These are phyloP conservation scores for Ophiostoma novo-ulmi DNA, from an alignment of 2,329 filamentous ascomycete species.

Conservation along the genomic window DNA sequence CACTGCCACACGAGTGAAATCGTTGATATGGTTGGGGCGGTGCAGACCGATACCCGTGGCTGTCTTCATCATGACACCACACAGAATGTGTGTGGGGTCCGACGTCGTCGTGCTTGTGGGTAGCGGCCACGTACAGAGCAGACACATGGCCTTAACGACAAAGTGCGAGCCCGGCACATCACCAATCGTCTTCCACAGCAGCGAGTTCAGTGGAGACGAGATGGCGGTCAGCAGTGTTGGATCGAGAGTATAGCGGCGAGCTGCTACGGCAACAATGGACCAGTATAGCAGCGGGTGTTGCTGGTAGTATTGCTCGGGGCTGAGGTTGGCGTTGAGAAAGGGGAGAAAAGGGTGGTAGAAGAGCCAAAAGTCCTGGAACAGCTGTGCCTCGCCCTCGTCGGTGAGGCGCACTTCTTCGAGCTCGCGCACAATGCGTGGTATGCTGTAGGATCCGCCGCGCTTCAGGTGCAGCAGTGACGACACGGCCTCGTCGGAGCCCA, in stretches of 20 bases:
- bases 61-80: slow-evolving; percentile 81
- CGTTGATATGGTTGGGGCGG: slow-evolving; percentile 73
- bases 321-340: slow-evolving; percentile 61
- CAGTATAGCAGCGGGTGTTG: slow-evolving; percentile 81
- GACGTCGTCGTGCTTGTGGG: slow-evolving; percentile 75
- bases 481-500: slow-evolving; percentile 65
- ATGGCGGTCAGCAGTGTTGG: slow-evolving; percentile 62
- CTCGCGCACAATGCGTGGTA: slow-evolving; percentile 56
- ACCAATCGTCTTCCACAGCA: slow-evolving; percentile 72
- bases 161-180: slow-evolving; percentile 74
- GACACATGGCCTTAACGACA: slow-evolving; percentile 73
- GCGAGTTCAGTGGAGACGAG: slow-evolving; percentile 61
- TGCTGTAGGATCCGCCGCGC: slow-evolving; percentile 57
- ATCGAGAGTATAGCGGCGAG: slow-evolving; percentile 62
- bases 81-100: slow-evolving; percentile 75
- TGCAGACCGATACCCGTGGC: slow-evolving; percentile 80
- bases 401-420: slow-evolving; percentile 60
- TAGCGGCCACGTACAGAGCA: slow-evolving; percentile 76
- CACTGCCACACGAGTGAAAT: slow-evolving; percentile 70
- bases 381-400: slow-evolving; percentile 55
- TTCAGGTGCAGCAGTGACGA: slow-evolving; percentile 62
- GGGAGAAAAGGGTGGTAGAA: slow-evolving; percentile 74
- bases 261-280: slow-evolving; percentile 71
- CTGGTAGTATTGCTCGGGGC: slow-evolving; percentile 68
- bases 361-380: slow-evolving; percentile 71